These are phyloP conservation scores for Myxozyma sirexii DNA, from an alignment of 805 yeast genomes.

Conservation along the genomic window DNA sequence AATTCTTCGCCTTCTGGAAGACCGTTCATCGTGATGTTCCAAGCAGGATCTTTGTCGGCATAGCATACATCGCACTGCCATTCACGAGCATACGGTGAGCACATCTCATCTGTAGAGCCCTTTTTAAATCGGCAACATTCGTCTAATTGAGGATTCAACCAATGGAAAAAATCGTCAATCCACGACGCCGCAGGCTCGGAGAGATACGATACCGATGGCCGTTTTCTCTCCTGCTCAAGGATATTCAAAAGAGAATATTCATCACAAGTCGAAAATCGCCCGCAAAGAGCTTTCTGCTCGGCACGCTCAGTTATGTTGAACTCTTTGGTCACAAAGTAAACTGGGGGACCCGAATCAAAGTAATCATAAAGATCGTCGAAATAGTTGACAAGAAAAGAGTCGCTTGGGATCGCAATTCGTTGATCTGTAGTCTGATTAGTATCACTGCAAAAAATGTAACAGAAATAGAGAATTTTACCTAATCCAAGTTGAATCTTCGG, in stretches of 20 bases:
- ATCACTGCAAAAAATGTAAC: background rate
- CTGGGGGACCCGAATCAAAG: constrained; percentile 88
- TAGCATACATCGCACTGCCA: constrained; percentile 69
- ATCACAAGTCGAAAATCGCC: constrained; percentile 82
- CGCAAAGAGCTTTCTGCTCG: constrained; percentile 78
- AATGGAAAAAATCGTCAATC: constrained; percentile 87
- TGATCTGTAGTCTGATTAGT: constrained; percentile 55
- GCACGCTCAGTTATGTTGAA: constrained; percentile 61
- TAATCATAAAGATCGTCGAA: constrained; percentile 73
- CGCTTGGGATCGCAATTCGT: constrained; percentile 80
- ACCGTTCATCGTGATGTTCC: constrained; percentile 76
- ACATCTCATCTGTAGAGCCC: constrained; percentile 49
- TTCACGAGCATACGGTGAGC: constrained; percentile 32
- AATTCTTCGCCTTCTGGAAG: constrained; percentile 79
- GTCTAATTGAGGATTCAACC: constrained; percentile 83
- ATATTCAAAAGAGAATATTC: constrained; percentile 77
- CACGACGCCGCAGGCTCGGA: constrained; percentile 86
- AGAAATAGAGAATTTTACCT: constrained; percentile 6
- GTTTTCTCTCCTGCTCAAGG: constrained; percentile 78
- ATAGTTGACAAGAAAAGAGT: constrained; percentile 78
- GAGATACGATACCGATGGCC: constrained; percentile 65
- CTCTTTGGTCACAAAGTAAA: constrained; percentile 77
- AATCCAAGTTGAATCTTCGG: constrained; percentile 78
- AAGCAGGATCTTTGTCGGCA: constrained; percentile 57
- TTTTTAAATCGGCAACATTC: constrained; percentile 81